Conservation (phyloP, 331 rosid species). For the Quercus lobata region DNA sequence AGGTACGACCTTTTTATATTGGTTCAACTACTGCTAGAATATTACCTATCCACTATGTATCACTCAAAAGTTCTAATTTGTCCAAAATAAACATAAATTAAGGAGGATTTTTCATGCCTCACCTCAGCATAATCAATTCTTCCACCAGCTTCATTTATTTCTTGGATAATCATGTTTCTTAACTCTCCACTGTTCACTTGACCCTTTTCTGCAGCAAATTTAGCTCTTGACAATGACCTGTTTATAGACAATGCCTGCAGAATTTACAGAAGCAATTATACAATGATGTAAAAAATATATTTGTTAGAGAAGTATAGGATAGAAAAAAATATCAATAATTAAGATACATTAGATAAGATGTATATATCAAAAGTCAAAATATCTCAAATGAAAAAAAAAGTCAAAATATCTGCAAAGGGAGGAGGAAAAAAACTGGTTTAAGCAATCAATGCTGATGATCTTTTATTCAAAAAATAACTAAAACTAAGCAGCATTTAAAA, state of each 20-base stretch:
- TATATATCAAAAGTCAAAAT: neutral
- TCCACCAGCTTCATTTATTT: conserved; percentile 69
- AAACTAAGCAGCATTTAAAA: neutral
- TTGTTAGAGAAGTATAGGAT: neutral
- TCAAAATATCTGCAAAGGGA: neutral
- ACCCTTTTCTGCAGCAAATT: conserved; percentile 59
- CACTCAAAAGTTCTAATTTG: neutral
- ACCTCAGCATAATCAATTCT: conserved; percentile 89
- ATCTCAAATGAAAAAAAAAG: too few species aligned
- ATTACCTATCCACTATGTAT: neutral
- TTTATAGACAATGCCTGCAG: conserved; percentile 72
- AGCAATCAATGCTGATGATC: neutral
- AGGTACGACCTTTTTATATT: too few species aligned
- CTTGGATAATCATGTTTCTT: conserved; percentile 38
- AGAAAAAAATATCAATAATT: neutral
- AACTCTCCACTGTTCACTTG: conserved; percentile 46
- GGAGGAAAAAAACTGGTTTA: neutral
- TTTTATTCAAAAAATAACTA: neutral
- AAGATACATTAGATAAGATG: neutral
- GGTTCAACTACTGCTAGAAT: too few species aligned
- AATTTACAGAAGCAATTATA: neutral
- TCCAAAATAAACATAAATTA: neutral
- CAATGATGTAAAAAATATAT: neutral
- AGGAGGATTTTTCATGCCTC: conserved; percentile 5
- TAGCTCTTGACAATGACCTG: conserved; percentile 66